phyloP scores from a whole-genome alignment of 129 eudicot genomes.

The Heracleum sosnowskyi region DNA sequence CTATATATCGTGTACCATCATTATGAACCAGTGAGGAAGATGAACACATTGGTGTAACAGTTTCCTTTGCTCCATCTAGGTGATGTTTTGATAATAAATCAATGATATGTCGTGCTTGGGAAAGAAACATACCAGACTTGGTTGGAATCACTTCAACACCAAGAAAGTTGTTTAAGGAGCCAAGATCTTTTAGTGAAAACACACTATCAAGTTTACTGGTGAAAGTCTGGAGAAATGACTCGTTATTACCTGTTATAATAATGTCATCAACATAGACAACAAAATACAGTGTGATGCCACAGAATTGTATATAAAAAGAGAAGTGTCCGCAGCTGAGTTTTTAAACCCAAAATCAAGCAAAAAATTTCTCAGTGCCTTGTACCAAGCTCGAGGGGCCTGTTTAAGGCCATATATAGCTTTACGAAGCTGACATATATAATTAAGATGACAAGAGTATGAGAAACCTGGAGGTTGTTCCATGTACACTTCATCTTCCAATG shows the following conservation, averaged over 20 bases:
- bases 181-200: neutral
- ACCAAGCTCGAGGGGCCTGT: neutral
- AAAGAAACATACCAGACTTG: neutral
- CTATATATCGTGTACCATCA: neutral
- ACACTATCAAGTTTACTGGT: neutral
- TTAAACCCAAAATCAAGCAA: neutral
- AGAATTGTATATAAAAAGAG: neutral
- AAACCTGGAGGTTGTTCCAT: neutral
- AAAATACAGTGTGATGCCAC: too few relatives aligned
- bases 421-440: neutral
- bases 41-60: neutral
- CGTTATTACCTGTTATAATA: neutral
- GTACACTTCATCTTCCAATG: neutral
- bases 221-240: neutral
- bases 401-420: neutral
- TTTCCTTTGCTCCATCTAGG: neutral
- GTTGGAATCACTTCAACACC: neutral
- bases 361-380: neutral
- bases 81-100: neutral
- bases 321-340: neutral
- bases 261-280: neutral
- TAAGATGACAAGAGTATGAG: neutral
- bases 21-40: too few relatives aligned
- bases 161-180: neutral
- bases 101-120: neutral